Conservation (phyloP, 768 basidiomycete genomes). For the Paxillus rubicundulus region DNA sequence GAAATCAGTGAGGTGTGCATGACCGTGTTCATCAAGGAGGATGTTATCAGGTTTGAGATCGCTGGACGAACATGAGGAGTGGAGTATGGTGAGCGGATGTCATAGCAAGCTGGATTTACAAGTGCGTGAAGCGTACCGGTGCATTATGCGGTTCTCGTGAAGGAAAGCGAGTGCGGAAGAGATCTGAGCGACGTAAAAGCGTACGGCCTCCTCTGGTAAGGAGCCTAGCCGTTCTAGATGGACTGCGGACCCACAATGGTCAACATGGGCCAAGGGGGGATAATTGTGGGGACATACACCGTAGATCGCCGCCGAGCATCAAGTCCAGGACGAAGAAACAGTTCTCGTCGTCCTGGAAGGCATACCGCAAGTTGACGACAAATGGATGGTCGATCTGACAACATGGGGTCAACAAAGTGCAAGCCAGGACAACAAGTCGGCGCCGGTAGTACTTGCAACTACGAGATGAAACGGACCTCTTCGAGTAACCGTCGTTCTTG, state of each 20-base stretch:
- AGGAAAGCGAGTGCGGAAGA: constrained; percentile 86
- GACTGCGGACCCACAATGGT: constrained; percentile 45
- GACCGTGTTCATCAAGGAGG: constrained; percentile 90
- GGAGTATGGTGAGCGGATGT: too few species aligned
- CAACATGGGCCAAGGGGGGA: neutral
- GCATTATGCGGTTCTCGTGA: constrained; percentile 92
- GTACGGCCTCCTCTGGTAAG: constrained; percentile 73
- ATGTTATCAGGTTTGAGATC: constrained; percentile 99
- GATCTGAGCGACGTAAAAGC: constrained; percentile 88
- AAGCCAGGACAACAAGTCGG: neutral
- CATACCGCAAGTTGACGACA: constrained; percentile 92
- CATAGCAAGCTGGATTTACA: neutral
- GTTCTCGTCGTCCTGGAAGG: constrained; percentile 97
- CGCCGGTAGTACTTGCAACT: neutral
- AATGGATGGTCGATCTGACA: constrained; percentile 92
- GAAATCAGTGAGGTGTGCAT: constrained; percentile 96
- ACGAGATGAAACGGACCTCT: constrained; percentile 57
- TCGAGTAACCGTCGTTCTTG: constrained; percentile 94
- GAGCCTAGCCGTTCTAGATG: constrained; percentile 81
- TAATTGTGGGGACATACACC: constrained; percentile 56
- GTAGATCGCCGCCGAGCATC: constrained; percentile 93
- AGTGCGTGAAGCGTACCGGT: constrained; percentile 60
- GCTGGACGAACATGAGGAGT: constrained; percentile 37
- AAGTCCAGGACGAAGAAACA: constrained; percentile 98
- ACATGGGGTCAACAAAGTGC: constrained; percentile 11